Evolutionary conservation across 805 yeast genomes (phyloP).

Genomic region (Zygosaccharomyces gambellarensis): DNA sequence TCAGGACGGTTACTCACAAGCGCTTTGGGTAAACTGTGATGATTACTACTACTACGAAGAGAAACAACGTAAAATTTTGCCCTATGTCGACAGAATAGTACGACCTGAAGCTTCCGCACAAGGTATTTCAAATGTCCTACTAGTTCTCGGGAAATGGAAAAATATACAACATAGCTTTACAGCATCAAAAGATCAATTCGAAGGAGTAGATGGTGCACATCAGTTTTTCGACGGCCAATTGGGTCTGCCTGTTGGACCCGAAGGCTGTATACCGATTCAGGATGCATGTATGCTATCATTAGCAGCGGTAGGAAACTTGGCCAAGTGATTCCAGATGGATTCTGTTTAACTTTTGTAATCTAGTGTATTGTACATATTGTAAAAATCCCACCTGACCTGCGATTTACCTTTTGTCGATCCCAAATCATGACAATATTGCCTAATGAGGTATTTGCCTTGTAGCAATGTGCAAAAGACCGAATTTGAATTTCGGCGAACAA

Average conservation of each 20-base stretch:
- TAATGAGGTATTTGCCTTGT: neutral
- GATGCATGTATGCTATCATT: constrained; percentile 64
- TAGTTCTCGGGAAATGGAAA: constrained; percentile 61
- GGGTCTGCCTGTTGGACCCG: constrained; percentile 45
- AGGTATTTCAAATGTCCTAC: constrained; percentile 36
- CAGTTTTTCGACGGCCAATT: constrained; percentile 68
- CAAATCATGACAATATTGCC: neutral
- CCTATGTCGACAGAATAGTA: constrained; percentile 28
- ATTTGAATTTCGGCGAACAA: neutral
- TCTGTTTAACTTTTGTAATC: no score
- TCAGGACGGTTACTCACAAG: constrained; percentile 63
- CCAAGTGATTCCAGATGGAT: neutral
- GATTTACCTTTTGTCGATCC: neutral
- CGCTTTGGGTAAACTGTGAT: constrained; percentile 63
- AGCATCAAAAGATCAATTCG: constrained; percentile 45
- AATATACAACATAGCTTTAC: constrained; percentile 53
- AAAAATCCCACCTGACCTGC: neutral
- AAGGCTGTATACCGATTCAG: constrained; percentile 47
- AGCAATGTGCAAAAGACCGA: neutral
- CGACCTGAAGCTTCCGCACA: constrained; percentile 19
- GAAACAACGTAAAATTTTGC: constrained; percentile 21
- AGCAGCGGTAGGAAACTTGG: constrained; percentile 26
- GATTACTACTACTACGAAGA: constrained; percentile 47
- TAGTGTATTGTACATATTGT: neutral
- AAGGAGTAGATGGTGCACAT: constrained; percentile 48